Evolutionary conservation across 2,329 filamentous ascomycete species (phyloP), one percentile per base, ranked within the genome.

Genomic region (Aspergillus uvarum): DNA sequence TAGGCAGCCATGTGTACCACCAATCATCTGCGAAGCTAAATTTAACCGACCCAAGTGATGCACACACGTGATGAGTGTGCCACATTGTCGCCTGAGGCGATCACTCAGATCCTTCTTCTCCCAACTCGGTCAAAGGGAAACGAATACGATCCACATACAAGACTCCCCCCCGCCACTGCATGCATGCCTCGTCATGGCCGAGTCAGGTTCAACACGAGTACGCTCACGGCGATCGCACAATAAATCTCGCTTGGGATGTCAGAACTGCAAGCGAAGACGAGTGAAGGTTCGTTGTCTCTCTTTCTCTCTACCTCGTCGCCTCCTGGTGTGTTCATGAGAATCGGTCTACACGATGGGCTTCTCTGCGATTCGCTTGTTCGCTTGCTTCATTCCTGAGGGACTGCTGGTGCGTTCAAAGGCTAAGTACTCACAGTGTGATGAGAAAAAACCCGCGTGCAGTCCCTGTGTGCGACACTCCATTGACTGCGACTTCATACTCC

Each of bases 391-490:
- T 19, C 42, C 19, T 57, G 19, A 16, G 49, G 53, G 16, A 16
- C 38, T 44, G 42, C 35, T 38, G 35, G 59, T 14, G n/a, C 12
- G 32, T 12, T 6, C 11, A 26, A 26, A 8, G 14, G 21, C 16
- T 54, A 24, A 32, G 42, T n/a, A 4, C 11, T 11, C 47, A 16
- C 66, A 75, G 73, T 76, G 73, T 54, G 73, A 75, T 47, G 73
- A 76, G 59, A 70, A 67, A 48, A 68, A 65, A n/a, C 72, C 72
- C 7, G 52, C 55, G 12, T 75, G 72, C 59, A 59, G 58, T 8
- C 74, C 73, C 50, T 75, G 73, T 54, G 38, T 60, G 21, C 65
- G 68, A 7, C 72, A 74, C 56, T 63, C 64, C 10, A 63, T 71
- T 16, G 63, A 66, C 31, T 75, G 73, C 54, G 67, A 68, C 53